Base-by-base conservation (phyloP, 176 grass and related monocot genomes). In the Carex myosuroides region DNA sequence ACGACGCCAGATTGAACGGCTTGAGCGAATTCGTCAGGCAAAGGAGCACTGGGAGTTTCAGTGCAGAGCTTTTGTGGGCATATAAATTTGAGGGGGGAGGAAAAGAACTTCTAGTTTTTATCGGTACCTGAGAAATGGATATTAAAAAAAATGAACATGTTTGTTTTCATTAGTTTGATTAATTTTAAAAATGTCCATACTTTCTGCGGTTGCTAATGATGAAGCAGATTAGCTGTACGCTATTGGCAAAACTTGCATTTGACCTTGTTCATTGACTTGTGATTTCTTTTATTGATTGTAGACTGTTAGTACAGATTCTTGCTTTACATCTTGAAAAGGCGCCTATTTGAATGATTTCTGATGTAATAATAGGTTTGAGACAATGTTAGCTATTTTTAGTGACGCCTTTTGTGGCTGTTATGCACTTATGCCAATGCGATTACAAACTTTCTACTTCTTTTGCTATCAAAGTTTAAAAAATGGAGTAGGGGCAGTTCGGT, bases 41-140 rank as follows among this genome's bases (percentile, higher is more conserved):
- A 94, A 97, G 84, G 90, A 94, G 56, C 92, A 94, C 12, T 94
- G 94, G 94, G 80, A 97, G 16, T 89, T 85, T 3, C 89, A 89
- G 44, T 91, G 87, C 72, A 90, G 86, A 78, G 84, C 84, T 64
- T 94, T 97, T 67, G 80, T 97, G 84, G 92, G 92, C 18, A 88
- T 94, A 24, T 91, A 80, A 90, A 79, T 26, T 20, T 20, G 20
- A 30, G 48, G 24, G 17, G 35, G 39, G 35, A 37, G 7, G 0
- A 8, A 68, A 39, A 39, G 39, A 39, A 39, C 4, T 1, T 17
- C 18, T 12, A 39, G 14, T 39, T 37, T 68, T 68, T 37, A 6
- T 42, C 39, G 65, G 65, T 68, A 37, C 30, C 35, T 16, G 30
- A 67, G 30, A 66, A 68, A 68, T 35, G 1, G 3, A 35, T 35